These are phyloP conservation scores for Globisporangium cederbergense DNA, from an alignment of 352 stramenopile genomes.

Conservation along the genomic window DNA sequence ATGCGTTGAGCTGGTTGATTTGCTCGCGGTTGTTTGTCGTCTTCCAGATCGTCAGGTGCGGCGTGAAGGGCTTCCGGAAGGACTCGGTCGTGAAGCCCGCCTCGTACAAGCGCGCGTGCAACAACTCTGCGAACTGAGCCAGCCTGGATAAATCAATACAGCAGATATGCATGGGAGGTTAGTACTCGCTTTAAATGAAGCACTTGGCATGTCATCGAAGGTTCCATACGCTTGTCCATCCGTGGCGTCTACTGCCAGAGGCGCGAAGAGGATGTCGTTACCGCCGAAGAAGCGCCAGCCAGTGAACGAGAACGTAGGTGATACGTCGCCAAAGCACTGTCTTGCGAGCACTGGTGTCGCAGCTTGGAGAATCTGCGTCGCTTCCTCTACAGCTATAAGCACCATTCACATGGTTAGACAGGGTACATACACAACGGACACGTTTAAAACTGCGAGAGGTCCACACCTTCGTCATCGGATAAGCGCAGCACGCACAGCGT, in stretches of 20 bases:
- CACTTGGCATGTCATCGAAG: no score
- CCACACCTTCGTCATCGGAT: conserved; percentile 22
- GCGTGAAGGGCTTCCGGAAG: conserved; percentile 30
- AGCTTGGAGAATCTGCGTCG: conserved; percentile 21
- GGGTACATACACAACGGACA: no score
- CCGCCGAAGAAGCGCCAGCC: conserved; percentile 36
- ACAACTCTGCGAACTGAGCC: conserved; percentile 20
- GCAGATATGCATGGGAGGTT: neutral
- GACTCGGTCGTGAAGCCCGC: conserved; percentile 28
- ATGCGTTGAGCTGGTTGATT: conserved; percentile 12
- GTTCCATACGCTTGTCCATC: conserved; percentile 19
- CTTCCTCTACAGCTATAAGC: conserved; percentile 22
- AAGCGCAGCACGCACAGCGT: conserved; percentile 43
- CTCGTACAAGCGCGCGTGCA: conserved; percentile 24
- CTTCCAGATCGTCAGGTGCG: conserved; percentile 58
- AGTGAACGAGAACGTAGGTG: conserved; percentile 24
- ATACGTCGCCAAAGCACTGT: conserved; percentile 14
- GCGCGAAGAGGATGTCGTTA: conserved; percentile 36
- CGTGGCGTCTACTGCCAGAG: conserved; percentile 17
- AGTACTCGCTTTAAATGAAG: no score
- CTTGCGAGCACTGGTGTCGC: conserved; percentile 8
- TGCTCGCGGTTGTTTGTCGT: conserved; percentile 23
- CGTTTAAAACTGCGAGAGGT: no score
- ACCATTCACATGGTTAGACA: neutral
- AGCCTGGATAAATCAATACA: no score